A percentile compares a stretch with the other conserved stretches of the same genome.
phyloP scores from a whole-genome alignment of 306 rosid genomes.

The Senna tora region DNA sequence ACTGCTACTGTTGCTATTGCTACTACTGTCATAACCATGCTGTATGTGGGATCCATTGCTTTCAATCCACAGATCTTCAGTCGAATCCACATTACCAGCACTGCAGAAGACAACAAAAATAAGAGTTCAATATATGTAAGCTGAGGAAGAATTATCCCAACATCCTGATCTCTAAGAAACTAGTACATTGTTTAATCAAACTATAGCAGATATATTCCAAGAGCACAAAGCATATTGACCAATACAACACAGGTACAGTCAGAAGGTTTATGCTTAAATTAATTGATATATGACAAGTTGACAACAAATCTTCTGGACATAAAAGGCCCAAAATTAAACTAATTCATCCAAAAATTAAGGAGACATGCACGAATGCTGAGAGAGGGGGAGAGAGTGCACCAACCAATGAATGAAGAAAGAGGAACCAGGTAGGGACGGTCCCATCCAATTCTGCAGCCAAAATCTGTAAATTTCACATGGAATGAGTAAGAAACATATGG shows the following conservation, averaged over 20 bases:
- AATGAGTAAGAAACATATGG: conserved; percentile 35
- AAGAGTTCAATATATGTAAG: conserved; percentile 27
- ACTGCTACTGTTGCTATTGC: conserved; percentile 95
- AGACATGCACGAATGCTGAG: conserved; percentile 4
- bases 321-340: conserved; percentile 32
- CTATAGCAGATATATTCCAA: conserved; percentile 15
- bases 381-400: conserved; percentile 38
- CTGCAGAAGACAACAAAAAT: conserved; percentile 59
- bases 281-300: conserved; percentile 17
- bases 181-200: conserved; percentile 22
- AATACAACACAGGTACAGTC: conserved; percentile 16
- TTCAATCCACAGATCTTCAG: conserved; percentile 73
- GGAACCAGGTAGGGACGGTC: conserved; percentile 85
- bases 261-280: conserved; percentile 25
- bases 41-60: conserved; percentile 59
- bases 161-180: not conserved
- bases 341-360: conserved; percentile 24
- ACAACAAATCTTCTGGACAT: not conserved
- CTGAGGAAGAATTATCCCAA: conserved; percentile 17
- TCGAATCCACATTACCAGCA: conserved; percentile 70
- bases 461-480: conserved; percentile 61
- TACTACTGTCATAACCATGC: conserved; percentile 89
- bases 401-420: conserved; percentile 88
- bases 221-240: conserved; percentile 12
- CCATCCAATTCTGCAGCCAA: conserved; percentile 99